A percentile compares a stretch with the other conserved stretches of the same genome.
These are phyloP conservation scores for Teratosphaeria epicoccoides DNA, from an alignment of 2,329 filamentous ascomycete genomes.

Conservation along the genomic window DNA sequence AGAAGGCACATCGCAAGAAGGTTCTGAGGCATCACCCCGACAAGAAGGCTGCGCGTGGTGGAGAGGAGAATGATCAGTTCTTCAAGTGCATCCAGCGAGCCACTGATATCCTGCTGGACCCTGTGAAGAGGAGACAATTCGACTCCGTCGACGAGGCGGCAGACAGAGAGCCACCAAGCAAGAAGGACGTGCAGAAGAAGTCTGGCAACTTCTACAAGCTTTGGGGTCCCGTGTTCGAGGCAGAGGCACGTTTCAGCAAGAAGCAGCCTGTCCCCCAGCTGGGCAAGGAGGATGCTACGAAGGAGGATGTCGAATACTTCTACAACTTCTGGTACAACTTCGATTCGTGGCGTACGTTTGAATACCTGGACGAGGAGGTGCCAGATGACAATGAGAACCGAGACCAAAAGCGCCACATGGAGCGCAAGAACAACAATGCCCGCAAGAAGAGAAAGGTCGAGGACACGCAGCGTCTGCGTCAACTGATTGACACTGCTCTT, in stretches of 20 bases:
- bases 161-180: constrained; percentile 81
- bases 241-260: constrained; percentile 88
- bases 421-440: constrained; percentile 95
- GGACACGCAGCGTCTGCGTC: constrained; percentile 82
- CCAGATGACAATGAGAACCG: constrained; percentile 98
- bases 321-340: constrained; percentile 99
- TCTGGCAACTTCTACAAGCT: constrained; percentile 93
- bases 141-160: constrained; percentile 93
- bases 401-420: constrained; percentile 95
- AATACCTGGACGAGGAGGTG: constrained; percentile 97
- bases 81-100: constrained; percentile 99
- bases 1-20: constrained; percentile 98
- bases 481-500: constrained; percentile 77
- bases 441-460: constrained; percentile 99
- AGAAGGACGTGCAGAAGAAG: constrained; percentile 64
- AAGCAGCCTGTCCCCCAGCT: constrained; percentile 77
- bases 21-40: constrained; percentile 97
- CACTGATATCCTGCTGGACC: constrained; percentile 85
- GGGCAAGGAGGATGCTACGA: constrained; percentile 70
- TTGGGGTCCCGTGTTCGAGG: constrained; percentile 81
- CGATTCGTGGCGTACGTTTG: constrained; percentile 93
- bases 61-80: constrained; percentile 88
- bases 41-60: constrained; percentile 89
- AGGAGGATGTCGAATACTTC: constrained; percentile 85
- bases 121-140: constrained; percentile 83